Evolutionary conservation across 1,284 basidiomycete species (phyloP).

Genomic region (Ustilago shanxiensis): DNA sequence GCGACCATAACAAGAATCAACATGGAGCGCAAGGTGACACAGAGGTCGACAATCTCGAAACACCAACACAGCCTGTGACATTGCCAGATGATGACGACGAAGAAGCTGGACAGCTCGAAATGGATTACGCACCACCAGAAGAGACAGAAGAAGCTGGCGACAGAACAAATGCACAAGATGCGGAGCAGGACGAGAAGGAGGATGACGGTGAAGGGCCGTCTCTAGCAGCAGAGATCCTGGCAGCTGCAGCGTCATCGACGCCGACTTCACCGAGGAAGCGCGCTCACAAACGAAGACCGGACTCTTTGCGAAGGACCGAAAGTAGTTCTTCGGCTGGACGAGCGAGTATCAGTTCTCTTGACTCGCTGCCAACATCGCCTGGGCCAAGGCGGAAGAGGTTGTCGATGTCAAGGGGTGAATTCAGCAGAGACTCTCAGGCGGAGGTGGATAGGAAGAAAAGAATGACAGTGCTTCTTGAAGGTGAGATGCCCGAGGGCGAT

Average conservation of each 20-base stretch:
- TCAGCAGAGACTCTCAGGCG: slow-evolving; percentile 18
- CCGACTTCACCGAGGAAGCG: slow-evolving; percentile 26
- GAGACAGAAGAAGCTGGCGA: background rate
- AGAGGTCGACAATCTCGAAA: background rate
- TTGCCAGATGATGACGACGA: slow-evolving; percentile 47
- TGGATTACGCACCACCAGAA: slow-evolving; percentile 38
- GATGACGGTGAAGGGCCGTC: slow-evolving; percentile 14
- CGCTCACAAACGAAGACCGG: slow-evolving; percentile 19
- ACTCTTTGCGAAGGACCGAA: slow-evolving; percentile 24
- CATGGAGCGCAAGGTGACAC: background rate
- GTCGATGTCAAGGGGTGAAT: slow-evolving; percentile 23
- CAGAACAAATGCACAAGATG: background rate
- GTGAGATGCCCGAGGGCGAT: slow-evolving; percentile 58
- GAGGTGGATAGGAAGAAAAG: slow-evolving; percentile 38
- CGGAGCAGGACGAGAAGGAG: background rate
- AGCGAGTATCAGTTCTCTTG: slow-evolving; percentile 24
- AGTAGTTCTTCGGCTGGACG: slow-evolving; percentile 34
- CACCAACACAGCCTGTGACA: slow-evolving; percentile 8
- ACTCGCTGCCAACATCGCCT: slow-evolving; percentile 35
- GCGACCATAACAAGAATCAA: background rate
- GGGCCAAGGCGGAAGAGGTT: slow-evolving; percentile 31
- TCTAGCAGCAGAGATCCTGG: slow-evolving; percentile 38
- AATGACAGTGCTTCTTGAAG: slow-evolving; percentile 60
- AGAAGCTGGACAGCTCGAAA: slow-evolving; percentile 47
- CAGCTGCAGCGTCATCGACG: slow-evolving; percentile 25